Base-by-base conservation (phyloP, 495 filamentous ascomycete species). In the Cercophora newfieldiana region DNA sequence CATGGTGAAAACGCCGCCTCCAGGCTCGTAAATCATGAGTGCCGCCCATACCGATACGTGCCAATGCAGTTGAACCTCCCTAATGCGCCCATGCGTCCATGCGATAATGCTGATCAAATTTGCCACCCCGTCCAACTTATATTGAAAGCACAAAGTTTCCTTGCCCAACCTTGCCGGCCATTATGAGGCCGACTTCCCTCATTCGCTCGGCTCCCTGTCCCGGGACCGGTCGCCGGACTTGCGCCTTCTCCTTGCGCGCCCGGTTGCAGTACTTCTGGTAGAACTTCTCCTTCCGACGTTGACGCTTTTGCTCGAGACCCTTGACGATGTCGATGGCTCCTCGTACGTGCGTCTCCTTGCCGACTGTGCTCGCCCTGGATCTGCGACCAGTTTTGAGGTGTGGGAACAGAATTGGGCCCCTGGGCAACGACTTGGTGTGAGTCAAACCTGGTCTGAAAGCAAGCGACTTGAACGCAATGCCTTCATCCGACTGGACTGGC, bases 301-400 rank as follows among this genome's bases (percentile, higher is more conserved):
- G 91, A 50, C 94, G 88, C 79, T 95, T 97, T 78, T 91, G 88
- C 81, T 98, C 95, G 7, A 99, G 87, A 6, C 95, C 95, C 73
- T 96, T 93, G 78, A 97, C 92, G 68, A 99, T 98, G 73, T 97
- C 96, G 69, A 98, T 94, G 29, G 95, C 93, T 53, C 93, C 92
- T 66, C 95, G 87, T 28, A 85, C 85, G 66, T 91, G 87, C 67
- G 65, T 86, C 81, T 51, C 61, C 48, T 63, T 74, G 31, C 64
- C 70, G 26, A 22, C 64, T 28, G 66, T 76, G 66, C 63, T 70
- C 19, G 59, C 65, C 22, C 60, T 75, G 59, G 64, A 68, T 66
- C 51, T 77, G 71, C 67, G 69, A 7, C 22, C 65, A 64, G 48
- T 21, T 26, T 80, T 81, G 22, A 75, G 62, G 21, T 83, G 78